Evolutionary conservation across 1,284 basidiomycete species (phyloP), one percentile per base, ranked within the genome.

Genomic region (Marasmius oreades): DNA sequence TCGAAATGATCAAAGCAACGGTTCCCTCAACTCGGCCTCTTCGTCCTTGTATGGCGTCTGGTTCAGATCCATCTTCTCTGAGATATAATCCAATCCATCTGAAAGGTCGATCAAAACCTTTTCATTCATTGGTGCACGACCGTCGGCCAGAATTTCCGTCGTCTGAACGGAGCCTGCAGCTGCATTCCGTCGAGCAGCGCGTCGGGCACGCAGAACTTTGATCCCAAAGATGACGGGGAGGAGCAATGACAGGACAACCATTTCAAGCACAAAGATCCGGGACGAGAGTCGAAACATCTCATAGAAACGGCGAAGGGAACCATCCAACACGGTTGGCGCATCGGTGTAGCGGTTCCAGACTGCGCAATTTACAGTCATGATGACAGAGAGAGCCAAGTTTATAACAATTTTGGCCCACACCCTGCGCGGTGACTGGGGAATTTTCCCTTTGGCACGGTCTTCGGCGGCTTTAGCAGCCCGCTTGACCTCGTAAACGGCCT

Each of bases 351-450:
- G 24, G 31, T 50, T 50, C 26, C 24, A 50, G n/a, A 50, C 28
- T 11, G 47, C 47, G 26, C 47, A 50, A n/a, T 50, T 50, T 11
- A 50, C 47, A 12, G 47, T 50, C 47, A 50, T 50, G 5, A 50
- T n/a, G 5, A 50, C 47, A 20, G 47, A 50, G 26, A 50, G 28
- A 26, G 33, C 28, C 26, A 50, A 31, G 11, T 28, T 26, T 16
- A 26, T 26, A 26, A 14, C 31, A 20, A 50, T 50, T 33, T 50
- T 31, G n/a, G 26, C 47, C 8, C 18, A 18, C 2, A 31, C 47
- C 26, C 24, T 50, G 16, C 14, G 10, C 5, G 26, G 47, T 5
- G 47, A 50, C 28, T 50, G n/a, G 47, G 47, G 47, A 12, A 2
- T 14, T 31, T 31, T 50, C 26, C 47, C 47, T 18, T 50, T 50